These are phyloP conservation scores for Pseudisothecium myosuroides DNA, from an alignment of 225 moss, liverwort and hornwort genomes.

Conservation along the genomic window DNA sequence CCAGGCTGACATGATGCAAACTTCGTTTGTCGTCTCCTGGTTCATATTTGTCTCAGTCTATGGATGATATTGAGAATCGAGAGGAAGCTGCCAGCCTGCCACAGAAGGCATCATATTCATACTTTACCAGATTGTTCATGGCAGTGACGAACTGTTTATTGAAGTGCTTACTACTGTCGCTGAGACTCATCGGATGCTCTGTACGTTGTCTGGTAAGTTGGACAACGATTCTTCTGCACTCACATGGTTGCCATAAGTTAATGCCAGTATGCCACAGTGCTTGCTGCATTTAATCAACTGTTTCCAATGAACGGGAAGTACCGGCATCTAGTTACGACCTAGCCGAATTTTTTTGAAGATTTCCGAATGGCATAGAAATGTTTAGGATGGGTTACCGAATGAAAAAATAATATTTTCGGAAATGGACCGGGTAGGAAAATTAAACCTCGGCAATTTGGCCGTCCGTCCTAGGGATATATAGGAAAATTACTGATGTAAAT, in stretches of 20 bases:
- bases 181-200: not conserved
- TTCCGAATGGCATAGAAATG: no score
- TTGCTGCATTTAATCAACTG: not conserved
- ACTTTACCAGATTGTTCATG: not conserved
- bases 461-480: no score
- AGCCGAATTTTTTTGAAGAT: no score
- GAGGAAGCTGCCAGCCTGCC: not conserved
- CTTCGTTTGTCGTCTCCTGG: not conserved
- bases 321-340: no score
- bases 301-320: no score
- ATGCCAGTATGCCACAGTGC: not conserved
- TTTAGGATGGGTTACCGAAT: no score
- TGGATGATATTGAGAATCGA: not conserved
- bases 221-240: not conserved
- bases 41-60: not conserved
- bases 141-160: no score
- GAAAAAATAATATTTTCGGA: no score
- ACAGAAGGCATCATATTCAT: not conserved
- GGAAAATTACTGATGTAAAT: no score
- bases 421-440: no score
- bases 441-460: no score
- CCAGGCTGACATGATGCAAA: not conserved
- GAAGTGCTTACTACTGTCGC: not conserved
- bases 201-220: not conserved
- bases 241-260: not conserved